Conservation (phyloP, 371 early-diverging fungal species). For the Basidiobolus heterosporus region DNA sequence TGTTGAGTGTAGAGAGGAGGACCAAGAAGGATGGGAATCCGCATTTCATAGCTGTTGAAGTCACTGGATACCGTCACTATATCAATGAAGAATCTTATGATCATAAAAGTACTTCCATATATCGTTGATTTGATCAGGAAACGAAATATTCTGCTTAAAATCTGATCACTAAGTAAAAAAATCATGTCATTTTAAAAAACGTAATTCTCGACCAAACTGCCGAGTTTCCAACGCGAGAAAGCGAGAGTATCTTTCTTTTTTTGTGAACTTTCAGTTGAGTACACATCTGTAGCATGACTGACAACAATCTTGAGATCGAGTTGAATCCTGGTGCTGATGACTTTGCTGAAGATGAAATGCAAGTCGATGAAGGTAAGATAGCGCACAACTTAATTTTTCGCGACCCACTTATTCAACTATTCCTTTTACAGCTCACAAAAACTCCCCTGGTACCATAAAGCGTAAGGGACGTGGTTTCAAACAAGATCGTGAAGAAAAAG, state of each 20-base stretch:
- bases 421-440: conserved; percentile 2
- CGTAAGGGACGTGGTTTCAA: conserved; percentile 21
- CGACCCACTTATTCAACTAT: not conserved
- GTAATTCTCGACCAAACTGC: not conserved
- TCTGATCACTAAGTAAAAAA: too few species aligned
- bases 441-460: conserved; percentile 6
- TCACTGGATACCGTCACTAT: too few species aligned
- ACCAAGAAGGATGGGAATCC: too few species aligned
- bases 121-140: too few species aligned
- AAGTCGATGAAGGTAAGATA: conserved; percentile 30
- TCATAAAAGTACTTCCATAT: too few species aligned
- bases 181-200: not conserved
- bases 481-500: conserved; percentile 3
- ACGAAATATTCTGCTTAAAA: too few species aligned
- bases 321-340: conserved; percentile 23
- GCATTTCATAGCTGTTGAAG: too few species aligned
- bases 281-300: not conserved
- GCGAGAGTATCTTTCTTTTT: not conserved
- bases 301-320: conserved; percentile 19
- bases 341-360: conserved; percentile 26
- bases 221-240: not conserved
- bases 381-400: not conserved
- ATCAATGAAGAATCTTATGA: too few species aligned
- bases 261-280: not conserved
- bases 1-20: too few species aligned